Conservation (phyloP, 768 basidiomycete genomes). For the Tulasnella sp. region DNA sequence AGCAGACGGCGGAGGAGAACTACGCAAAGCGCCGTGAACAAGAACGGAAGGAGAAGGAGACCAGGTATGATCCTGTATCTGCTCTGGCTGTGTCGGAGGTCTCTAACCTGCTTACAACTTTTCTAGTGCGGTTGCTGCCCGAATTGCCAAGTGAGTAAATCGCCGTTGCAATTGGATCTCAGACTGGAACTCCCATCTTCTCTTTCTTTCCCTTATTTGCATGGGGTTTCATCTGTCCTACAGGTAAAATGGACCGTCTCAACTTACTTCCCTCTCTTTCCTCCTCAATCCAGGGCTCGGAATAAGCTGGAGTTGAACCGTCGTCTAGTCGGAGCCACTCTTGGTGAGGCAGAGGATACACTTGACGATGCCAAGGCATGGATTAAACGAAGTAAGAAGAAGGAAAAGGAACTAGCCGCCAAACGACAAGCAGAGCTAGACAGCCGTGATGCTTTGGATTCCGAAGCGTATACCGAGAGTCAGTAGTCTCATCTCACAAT, state of each 20-base stretch:
- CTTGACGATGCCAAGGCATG: conserved; percentile 79
- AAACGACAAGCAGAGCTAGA: conserved; percentile 81
- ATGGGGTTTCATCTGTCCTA: not conserved
- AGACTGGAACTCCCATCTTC: conserved; percentile 23
- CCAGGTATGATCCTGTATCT: conserved; percentile 57
- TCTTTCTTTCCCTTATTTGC: not conserved
- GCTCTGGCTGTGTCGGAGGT: not conserved
- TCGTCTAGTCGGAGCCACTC: conserved; percentile 86
- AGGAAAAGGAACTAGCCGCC: conserved; percentile 80
- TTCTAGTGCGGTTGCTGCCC: conserved; percentile 46
- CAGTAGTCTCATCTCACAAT: conserved; percentile 37
- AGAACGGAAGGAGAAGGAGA: conserved; percentile 65
- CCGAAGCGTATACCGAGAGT: conserved; percentile 87
- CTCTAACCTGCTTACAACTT: conserved; percentile 29
- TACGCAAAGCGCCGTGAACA: conserved; percentile 68
- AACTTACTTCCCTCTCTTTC: conserved; percentile 48
- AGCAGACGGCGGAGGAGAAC: conserved; percentile 83
- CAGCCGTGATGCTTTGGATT: conserved; percentile 62
- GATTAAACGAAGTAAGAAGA: conserved; percentile 89
- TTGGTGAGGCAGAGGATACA: conserved; percentile 78
- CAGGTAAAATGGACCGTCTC: not conserved
- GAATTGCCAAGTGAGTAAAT: conserved; percentile 83
- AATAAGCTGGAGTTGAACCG: conserved; percentile 90
- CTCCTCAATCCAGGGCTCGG: conserved; percentile 64
- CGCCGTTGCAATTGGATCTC: conserved; percentile 30